Conservation (phyloP, 257 asterid species). For the Salvia rosmarinus region DNA sequence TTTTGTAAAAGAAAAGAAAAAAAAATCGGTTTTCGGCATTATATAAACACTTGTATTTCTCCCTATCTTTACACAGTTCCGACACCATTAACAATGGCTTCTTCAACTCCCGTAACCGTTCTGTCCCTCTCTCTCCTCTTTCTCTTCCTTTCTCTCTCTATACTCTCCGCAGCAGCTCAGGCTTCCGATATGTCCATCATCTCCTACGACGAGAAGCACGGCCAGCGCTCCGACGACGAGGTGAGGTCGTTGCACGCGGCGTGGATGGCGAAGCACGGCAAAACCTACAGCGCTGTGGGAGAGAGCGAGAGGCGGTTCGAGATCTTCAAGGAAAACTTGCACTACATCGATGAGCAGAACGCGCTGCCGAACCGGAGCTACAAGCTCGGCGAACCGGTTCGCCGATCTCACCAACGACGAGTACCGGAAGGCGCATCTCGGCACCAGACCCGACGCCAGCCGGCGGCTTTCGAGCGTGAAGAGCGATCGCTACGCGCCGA, state of each 20-base stretch:
- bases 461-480: conserved; percentile 36
- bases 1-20: neutral
- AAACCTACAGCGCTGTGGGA: conserved; percentile 64
- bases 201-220: conserved; percentile 46
- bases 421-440: conserved; percentile 59
- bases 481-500: conserved; percentile 53
- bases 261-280: conserved; percentile 69
- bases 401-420: conserved; percentile 78
- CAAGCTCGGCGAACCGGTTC: conserved; percentile 73
- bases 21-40: conserved; percentile 25
- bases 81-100: conserved; percentile 25
- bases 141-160: conserved; percentile 31
- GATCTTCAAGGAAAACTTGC: conserved; percentile 72
- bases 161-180: conserved; percentile 19
- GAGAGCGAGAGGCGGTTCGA: conserved; percentile 69
- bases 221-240: conserved; percentile 50
- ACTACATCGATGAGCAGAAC: conserved; percentile 71
- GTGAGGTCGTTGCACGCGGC: conserved; percentile 61
- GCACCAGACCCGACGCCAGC: conserved; percentile 43
- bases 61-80: conserved; percentile 10
- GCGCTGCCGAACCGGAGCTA: conserved; percentile 48
- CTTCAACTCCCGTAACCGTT: neutral
- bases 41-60: conserved; percentile 10
- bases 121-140: conserved; percentile 4
- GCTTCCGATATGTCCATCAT: conserved; percentile 73